Evolutionary conservation across 371 early-diverging fungal genomes (phyloP).

Genomic region (Capillidium heterosporum): DNA sequence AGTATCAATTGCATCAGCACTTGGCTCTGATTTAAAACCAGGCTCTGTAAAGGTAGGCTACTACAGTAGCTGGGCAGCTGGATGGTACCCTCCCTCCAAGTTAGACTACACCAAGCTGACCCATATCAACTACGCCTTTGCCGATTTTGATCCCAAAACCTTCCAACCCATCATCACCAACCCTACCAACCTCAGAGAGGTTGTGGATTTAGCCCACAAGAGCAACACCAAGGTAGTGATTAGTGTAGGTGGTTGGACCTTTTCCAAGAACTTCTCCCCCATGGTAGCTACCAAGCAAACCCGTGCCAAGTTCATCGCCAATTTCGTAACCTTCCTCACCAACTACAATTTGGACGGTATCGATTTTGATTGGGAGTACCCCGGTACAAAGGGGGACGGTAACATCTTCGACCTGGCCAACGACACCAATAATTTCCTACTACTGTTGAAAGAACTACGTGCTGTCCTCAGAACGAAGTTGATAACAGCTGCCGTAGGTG

Average conservation of each 20-base stretch:
- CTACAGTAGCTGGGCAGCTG: too few species aligned
- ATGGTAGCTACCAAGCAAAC: background rate
- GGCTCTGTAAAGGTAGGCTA: too few species aligned
- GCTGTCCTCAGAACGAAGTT: conserved; percentile 25
- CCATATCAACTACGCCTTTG: too few species aligned
- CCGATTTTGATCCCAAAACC: too few species aligned
- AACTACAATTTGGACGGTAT: conserved; percentile 5
- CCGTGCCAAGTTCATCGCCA: background rate
- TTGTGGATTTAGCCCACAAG: background rate
- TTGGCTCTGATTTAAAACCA: too few species aligned
- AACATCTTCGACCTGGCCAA: conserved; percentile 27
- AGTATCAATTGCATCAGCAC: too few species aligned
- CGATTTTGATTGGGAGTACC: conserved; percentile 56
- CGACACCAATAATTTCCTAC: conserved; percentile 30
- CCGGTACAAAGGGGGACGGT: conserved; percentile 31
- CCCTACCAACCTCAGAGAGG: too few species aligned
- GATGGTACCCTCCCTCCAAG: too few species aligned
- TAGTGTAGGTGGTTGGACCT: background rate
- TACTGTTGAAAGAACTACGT: conserved; percentile 39
- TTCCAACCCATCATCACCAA: too few species aligned
- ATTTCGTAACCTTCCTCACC: background rate
- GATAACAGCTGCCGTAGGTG: conserved; percentile 51
- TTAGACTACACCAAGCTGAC: too few species aligned
- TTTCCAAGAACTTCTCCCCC: background rate
- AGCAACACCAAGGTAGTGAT: background rate